Percentiles rank a stretch among this genome's conserved stretches.
These are phyloP conservation scores for Tricholoma sp. DNA, from an alignment of 768 basidiomycete species.

Conservation along the genomic window DNA sequence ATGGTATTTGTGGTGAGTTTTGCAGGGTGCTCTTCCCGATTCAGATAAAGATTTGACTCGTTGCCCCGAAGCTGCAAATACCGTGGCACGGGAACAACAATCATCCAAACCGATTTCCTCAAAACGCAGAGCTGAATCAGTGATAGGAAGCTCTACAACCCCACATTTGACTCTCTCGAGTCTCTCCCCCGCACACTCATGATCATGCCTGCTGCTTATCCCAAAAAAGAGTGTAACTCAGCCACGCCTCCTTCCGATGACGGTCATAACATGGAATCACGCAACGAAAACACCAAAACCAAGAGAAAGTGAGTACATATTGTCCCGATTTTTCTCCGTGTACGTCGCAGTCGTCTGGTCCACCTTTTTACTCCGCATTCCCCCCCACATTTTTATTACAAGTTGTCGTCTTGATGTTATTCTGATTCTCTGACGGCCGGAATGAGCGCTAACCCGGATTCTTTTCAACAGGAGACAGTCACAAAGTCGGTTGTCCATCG, in stretches of 20 bases:
- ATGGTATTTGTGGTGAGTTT: slow-evolving; percentile 7
- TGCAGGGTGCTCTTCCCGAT: slow-evolving; percentile 29
- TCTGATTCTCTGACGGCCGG: slow-evolving; percentile 20
- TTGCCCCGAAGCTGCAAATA: slow-evolving; percentile 5
- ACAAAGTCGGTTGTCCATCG: slow-evolving; percentile 54
- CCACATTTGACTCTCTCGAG: slow-evolving; percentile 26
- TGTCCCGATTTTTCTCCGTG: slow-evolving; percentile 55
- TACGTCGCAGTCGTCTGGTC: slow-evolving; percentile 26
- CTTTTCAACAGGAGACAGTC: slow-evolving; percentile 65
- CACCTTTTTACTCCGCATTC: slow-evolving; percentile 34
- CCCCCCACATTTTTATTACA: slow-evolving; percentile 27
- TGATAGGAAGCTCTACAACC: slow-evolving; percentile 20
- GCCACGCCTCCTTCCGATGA: slow-evolving; percentile 65
- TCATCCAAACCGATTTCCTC: slow-evolving; percentile 19
- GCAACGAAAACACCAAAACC: slow-evolving; percentile 65
- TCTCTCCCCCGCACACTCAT: slow-evolving; percentile 23
- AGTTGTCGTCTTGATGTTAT: slow-evolving; percentile 31
- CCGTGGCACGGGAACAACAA: slow-evolving; percentile 33
- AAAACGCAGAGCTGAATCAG: slow-evolving; percentile 26
- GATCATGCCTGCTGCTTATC: slow-evolving; percentile 60
- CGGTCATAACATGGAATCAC: slow-evolving; percentile 45
- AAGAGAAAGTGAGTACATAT: slow-evolving; percentile 70
- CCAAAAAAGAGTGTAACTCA: slow-evolving; percentile 61
- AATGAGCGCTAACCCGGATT: slow-evolving; percentile 31
- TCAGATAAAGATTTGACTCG: slow-evolving; percentile 29